Evolutionary conservation across 768 basidiomycete genomes (phyloP).

Genomic region (Sarcomyxa edulis): DNA sequence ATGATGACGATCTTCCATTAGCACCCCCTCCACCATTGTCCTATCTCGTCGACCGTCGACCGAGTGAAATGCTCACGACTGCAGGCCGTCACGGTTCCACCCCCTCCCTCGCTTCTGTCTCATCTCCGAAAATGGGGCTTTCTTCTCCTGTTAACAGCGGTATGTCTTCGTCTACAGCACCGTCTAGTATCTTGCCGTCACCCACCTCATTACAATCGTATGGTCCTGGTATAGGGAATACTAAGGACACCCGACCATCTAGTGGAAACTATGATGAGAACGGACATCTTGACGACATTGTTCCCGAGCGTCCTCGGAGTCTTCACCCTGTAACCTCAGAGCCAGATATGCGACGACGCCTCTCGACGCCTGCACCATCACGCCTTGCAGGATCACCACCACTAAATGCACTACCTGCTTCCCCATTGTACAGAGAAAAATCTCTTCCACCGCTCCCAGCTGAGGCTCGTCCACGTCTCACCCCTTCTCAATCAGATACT

Average conservation of each 20-base stretch:
- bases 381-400: too few relatives aligned
- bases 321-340: constrained; percentile 57
- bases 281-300: constrained; percentile 11
- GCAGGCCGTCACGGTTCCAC: constrained; percentile 61
- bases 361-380: too few relatives aligned
- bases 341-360: constrained; percentile 51
- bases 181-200: constrained; percentile 71
- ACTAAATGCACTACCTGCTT: constrained; percentile 15
- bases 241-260: constrained; percentile 35
- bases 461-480: constrained; percentile 34
- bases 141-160: constrained; percentile 38
- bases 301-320: constrained; percentile 26
- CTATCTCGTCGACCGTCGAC: constrained; percentile 72
- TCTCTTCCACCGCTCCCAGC: constrained; percentile 73
- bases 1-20: constrained; percentile 71
- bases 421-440: constrained; percentile 61
- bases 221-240: constrained; percentile 49
- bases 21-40: constrained; percentile 90
- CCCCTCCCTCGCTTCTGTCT: constrained; percentile 58
- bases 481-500: constrained; percentile 31
- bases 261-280: constrained; percentile 36
- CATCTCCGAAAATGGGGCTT: constrained; percentile 48
- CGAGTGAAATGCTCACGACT: constrained; percentile 32
- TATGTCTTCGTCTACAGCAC: constrained; percentile 71
- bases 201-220: constrained; percentile 68